These are phyloP conservation scores for Paxillus rubicundulus DNA, from an alignment of 768 basidiomycete species.

Conservation along the genomic window DNA sequence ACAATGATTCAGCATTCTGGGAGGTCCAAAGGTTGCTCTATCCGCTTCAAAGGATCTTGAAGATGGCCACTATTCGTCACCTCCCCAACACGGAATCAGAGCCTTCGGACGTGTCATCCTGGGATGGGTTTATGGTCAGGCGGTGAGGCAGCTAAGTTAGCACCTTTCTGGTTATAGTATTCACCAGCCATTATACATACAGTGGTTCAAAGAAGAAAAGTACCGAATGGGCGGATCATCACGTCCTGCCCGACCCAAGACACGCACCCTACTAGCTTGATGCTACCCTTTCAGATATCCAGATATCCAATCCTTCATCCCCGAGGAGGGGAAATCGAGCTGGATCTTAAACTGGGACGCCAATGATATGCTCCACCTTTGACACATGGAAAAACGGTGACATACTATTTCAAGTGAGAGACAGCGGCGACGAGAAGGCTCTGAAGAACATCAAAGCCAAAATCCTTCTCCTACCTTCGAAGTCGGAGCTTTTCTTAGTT, in stretches of 20 bases:
- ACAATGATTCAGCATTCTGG: slow-evolving; percentile 43
- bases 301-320: slow-evolving; percentile 46
- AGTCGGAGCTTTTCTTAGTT: slow-evolving; percentile 57
- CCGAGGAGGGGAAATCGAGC: slow-evolving; percentile 46
- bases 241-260: background rate
- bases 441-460: slow-evolving; percentile 46
- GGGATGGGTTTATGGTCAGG: slow-evolving; percentile 54
- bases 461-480: slow-evolving; percentile 54
- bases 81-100: slow-evolving; percentile 48
- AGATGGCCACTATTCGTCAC: slow-evolving; percentile 46
- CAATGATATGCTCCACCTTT: slow-evolving; percentile 51
- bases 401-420: slow-evolving; percentile 44
- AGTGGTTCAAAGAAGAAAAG: slow-evolving; percentile 53
- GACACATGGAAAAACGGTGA: slow-evolving; percentile 51
- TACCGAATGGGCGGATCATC: slow-evolving; percentile 38
- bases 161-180: slow-evolving; percentile 72
- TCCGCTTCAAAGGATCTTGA: slow-evolving; percentile 52
- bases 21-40: slow-evolving; percentile 54
- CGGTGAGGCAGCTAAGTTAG: slow-evolving; percentile 52
- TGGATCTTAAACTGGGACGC: slow-evolving; percentile 50
- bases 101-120: slow-evolving; percentile 54
- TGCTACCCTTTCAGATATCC: slow-evolving; percentile 35
- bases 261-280: background rate
- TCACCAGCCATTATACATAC: background rate
- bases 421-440: slow-evolving; percentile 41